phyloP scores from a whole-genome alignment of 1,284 basidiomycete species.

The Ceratobasidium papillatum region DNA sequence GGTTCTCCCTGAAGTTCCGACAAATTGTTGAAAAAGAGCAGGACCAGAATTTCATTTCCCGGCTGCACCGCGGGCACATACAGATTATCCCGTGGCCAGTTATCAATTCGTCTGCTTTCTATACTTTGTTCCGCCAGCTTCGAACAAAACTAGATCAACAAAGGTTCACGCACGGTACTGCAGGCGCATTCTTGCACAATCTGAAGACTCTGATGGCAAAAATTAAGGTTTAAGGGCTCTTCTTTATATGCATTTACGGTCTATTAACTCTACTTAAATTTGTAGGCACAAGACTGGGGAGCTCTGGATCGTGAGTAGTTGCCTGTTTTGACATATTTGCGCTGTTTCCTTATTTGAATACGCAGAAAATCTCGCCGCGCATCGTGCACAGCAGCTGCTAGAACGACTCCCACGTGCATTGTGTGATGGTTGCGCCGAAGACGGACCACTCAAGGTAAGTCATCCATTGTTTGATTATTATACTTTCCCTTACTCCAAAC shows the following conservation, averaged over 20 bases:
- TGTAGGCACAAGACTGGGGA: slow-evolving; percentile 33
- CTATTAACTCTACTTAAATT: not conserved
- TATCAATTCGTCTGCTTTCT: slow-evolving; percentile 68
- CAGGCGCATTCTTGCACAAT: slow-evolving; percentile 64
- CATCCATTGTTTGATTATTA: too few species aligned
- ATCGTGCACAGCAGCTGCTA: slow-evolving; percentile 26
- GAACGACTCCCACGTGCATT: slow-evolving; percentile 16
- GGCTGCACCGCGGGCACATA: slow-evolving; percentile 63
- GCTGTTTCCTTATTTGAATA: too few species aligned
- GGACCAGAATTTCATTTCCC: slow-evolving; percentile 68
- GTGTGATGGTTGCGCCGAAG: not conserved
- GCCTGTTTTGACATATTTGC: not conserved
- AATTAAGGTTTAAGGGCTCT: slow-evolving; percentile 58
- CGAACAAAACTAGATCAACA: slow-evolving; percentile 61
- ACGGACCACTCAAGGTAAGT: slow-evolving; percentile 27
- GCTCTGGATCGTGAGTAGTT: slow-evolving; percentile 41
- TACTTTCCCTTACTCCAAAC: not conserved
- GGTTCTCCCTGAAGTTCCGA: slow-evolving; percentile 65
- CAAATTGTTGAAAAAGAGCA: slow-evolving; percentile 67
- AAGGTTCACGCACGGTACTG: slow-evolving; percentile 58
- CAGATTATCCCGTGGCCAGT: slow-evolving; percentile 73
- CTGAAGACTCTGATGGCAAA: slow-evolving; percentile 74
- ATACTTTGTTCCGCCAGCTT: slow-evolving; percentile 60
- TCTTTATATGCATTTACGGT: not conserved
- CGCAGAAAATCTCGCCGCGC: slow-evolving; percentile 38